These are phyloP conservation scores for Puccinia hordei DNA, from an alignment of 1,284 basidiomycete genomes.

Conservation along the genomic window DNA sequence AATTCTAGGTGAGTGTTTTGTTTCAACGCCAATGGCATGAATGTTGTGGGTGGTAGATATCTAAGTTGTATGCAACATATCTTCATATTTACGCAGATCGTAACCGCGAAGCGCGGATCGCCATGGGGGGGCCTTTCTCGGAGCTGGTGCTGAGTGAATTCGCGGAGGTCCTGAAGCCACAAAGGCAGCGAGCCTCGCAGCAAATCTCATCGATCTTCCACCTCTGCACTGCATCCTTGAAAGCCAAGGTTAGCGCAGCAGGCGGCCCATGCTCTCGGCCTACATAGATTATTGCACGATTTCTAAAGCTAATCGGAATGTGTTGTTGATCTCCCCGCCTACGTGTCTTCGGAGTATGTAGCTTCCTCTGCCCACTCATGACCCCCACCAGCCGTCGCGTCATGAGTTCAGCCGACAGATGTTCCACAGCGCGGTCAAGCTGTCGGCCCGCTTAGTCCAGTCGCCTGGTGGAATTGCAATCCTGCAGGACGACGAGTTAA, in stretches of 20 bases:
- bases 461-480: conserved; percentile 16
- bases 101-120: conserved; percentile 42
- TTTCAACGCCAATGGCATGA: background rate
- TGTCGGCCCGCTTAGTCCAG: conserved; percentile 26
- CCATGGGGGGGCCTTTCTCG: conserved; percentile 36
- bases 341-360: conserved; percentile 11
- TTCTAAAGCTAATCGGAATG: background rate
- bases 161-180: conserved; percentile 22
- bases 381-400: background rate
- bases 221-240: conserved; percentile 32
- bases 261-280: background rate
- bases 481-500: conserved; percentile 27
- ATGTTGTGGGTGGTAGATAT: background rate
- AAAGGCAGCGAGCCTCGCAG: conserved; percentile 26
- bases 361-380: conserved; percentile 24
- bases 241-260: conserved; percentile 35
- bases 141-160: conserved; percentile 33
- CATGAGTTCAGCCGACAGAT: conserved; percentile 20
- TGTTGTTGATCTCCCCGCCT: background rate
- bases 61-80: no score
- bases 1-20: conserved; percentile 15
- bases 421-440: conserved; percentile 29
- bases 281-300: background rate
- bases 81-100: conserved; percentile 12
- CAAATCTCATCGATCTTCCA: conserved; percentile 11